Conservation (phyloP, 169 alveolate species). For the Eimeria brunetti region DNA sequence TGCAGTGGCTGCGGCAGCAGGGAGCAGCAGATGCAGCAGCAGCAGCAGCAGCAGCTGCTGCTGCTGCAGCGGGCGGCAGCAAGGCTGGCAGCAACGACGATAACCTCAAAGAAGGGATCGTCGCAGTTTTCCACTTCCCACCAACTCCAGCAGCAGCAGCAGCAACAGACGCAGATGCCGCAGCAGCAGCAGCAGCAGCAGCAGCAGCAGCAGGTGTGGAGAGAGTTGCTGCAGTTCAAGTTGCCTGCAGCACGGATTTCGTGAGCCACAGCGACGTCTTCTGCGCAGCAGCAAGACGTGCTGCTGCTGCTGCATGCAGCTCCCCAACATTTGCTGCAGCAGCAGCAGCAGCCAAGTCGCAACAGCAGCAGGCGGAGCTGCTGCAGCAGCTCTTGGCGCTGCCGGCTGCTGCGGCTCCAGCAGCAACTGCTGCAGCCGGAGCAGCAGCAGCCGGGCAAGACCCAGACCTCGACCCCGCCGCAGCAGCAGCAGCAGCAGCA, state of each 20-base stretch:
- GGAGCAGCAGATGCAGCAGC: constrained; percentile 55
- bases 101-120: neutral
- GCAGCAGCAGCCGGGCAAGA: no score
- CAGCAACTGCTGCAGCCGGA: neutral
- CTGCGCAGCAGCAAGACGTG: neutral
- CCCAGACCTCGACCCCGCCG: no score
- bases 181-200: neutral
- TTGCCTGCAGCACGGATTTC: constrained; percentile 23
- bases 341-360: neutral
- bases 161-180: neutral
- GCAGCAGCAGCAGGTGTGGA: neutral
- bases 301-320: constrained; percentile 50
- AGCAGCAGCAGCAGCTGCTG: constrained; percentile 53
- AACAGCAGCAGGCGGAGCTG: neutral
- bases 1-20: constrained; percentile 55
- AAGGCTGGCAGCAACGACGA: neutral
- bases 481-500: neutral
- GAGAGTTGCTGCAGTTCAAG: constrained; percentile 38
- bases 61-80: neutral
- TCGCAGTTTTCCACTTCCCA: neutral
- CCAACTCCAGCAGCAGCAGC: neutral
- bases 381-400: constrained; percentile 46
- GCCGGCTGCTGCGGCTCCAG: neutral
- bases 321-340: neutral
- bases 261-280: constrained; percentile 25